Percentiles rank a stretch among this genome's conserved stretches.
These are phyloP conservation scores for Besnoitia besnoiti DNA, from an alignment of 169 alveolate species.

Conservation along the genomic window DNA sequence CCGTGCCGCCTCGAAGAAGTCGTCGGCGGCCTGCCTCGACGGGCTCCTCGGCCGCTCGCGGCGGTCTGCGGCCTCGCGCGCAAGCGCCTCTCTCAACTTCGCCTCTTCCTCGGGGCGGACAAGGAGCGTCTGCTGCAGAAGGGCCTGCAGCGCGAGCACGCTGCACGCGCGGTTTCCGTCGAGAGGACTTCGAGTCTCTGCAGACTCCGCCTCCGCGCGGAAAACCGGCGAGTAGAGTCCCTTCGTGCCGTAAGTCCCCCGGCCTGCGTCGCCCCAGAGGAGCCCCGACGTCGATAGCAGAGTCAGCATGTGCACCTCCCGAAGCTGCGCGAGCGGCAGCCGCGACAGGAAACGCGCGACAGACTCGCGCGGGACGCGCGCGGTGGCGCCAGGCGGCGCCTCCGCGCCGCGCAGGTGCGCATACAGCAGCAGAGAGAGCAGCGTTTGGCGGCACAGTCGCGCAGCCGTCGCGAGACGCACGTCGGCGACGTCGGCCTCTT, in stretches of 20 bases:
- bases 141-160: neutral
- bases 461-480: neutral
- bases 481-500: neutral
- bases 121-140: constrained; percentile 21
- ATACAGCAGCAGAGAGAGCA: neutral
- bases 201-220: neutral
- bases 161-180: neutral
- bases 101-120: neutral
- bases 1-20: neutral
- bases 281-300: neutral
- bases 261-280: neutral
- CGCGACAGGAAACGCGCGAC: neutral
- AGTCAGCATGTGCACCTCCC: neutral
- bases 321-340: neutral
- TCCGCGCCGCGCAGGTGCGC: neutral
- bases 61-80: neutral
- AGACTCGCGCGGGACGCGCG: neutral
- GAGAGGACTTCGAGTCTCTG: neutral
- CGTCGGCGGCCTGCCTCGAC: neutral
- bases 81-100: neutral
- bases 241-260: neutral
- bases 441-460: constrained; percentile 21
- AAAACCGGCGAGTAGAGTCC: neutral
- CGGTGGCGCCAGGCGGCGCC: neutral
- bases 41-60: neutral